Evolutionary conservation across 768 basidiomycete species (phyloP), one percentile per base, ranked within the genome.

Genomic region (Rhizopogon sp.): DNA sequence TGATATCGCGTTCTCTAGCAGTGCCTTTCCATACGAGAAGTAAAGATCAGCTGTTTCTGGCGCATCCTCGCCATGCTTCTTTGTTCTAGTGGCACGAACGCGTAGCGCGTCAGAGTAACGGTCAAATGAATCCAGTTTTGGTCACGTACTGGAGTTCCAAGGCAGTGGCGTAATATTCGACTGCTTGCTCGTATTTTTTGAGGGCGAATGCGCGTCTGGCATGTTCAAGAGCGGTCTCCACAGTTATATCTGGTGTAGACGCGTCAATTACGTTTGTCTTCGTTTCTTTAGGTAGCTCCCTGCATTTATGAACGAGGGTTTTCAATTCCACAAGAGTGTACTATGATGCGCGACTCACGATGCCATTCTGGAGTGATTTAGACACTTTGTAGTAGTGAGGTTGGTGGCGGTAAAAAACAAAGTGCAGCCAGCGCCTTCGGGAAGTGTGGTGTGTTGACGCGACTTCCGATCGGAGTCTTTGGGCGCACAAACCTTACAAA

Each of bases 131-230:
- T 43, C 25, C 31, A 54, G 68, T 70, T 70, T 66, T 5, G 10
- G 20, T 6, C 74, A 83, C 90, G 66, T 72, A 93, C 93, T 85
- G 75, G 55, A 88, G 68, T 68, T 96, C 93, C 44, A 96, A 82
- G 5, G 92, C 92, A 39, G 80, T 84, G 39, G 89, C 87, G 70
- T 93, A 94, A 65, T 85, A 76, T 35, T 93, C 89, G 13, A 91
- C 84, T 1, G 93, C 87, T 63, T 91, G 84, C 62, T 93, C 89
- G 62, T 84, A 94, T 69, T 91, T 90, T 66, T 79, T 81, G 65
- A 94, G 81, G 29, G 93, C 91, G 70, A 91, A 90, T 2, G 91
- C 90, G 75, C 90, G 89, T 77, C 88, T 89, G 1, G 87, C 91
- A 57, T 84, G 87, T 65, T 90, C 90, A 53, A 93, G 74, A 9